Base-by-base conservation (phyloP, 371 early-diverging fungal species). In the Chytridium lagenaria region DNA sequence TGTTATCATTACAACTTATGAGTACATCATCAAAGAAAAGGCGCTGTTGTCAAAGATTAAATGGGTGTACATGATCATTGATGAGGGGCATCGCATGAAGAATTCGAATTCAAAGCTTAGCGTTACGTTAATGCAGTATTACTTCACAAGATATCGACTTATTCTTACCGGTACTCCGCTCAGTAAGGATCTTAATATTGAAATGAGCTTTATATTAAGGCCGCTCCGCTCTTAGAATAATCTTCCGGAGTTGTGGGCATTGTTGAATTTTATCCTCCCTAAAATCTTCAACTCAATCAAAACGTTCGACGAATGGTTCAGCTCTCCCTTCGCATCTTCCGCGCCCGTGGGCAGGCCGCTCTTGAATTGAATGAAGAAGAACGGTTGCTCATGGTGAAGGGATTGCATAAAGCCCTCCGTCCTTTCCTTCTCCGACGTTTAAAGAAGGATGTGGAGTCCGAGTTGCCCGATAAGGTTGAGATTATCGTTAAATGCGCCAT, bases 61-160 rank as follows among this genome's bases (percentile, higher is more conserved):
- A 77, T 99, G 97, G 96, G 84, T 94, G 30, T 92, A 98, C 80
- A 90, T 94, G 84, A 95, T 99, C 73, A 94, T 99, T 74, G 99
- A 99, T 80, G 99, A 99, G 84, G 99, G 99, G 36, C 99, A 99
- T 79, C 93, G 99, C 78, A 92, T 99, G 91, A 99, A 99, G 85
- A 99, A 99, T 78, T 83, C 91, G 59, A 87, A 94, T 50, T 93
- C 95, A 19, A 97, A 96, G 78, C 87, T 98, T 61, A 90, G 95
- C 22, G 75, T 81, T 22, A 93, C 92, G 28, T 81, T 99, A 69
- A 92, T 92, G 55, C 92, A 92, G 74, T 90, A 88, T 80, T 95
- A 99, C 79, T 84, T 86, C 33, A 90, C 93, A 5, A 88, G 95
- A 44, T 98, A 98, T 80, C 92, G 99, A 34, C 86, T 99, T 33